phyloP scores from a whole-genome alignment of 192 early-diverging fungal species.

The Mortierella antarctica region DNA sequence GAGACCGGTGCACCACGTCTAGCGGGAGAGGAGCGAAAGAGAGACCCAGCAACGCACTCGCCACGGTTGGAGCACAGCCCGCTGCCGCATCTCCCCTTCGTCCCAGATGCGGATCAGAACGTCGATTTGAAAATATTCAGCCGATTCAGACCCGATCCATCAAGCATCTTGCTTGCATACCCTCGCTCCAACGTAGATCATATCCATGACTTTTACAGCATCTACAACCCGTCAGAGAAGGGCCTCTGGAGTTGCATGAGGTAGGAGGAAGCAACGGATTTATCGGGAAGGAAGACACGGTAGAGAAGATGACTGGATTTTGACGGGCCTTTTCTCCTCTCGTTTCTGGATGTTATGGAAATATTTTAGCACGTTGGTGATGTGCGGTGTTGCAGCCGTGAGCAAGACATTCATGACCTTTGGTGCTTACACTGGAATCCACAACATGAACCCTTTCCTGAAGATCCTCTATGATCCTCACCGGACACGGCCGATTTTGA shows the following conservation, averaged over 20 bases:
- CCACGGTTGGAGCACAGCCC: constrained; percentile 14
- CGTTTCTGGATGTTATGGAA: background rate
- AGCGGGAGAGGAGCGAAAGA: background rate
- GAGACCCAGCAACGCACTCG: constrained; percentile 1
- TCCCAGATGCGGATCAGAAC: constrained; percentile 30
- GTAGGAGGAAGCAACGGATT: background rate
- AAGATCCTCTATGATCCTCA: constrained; percentile 62
- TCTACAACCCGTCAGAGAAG: constrained; percentile 42
- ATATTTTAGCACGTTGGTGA: constrained; percentile 23
- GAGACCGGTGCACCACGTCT: background rate
- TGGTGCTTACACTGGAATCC: constrained; percentile 52
- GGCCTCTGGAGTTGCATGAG: constrained; percentile 28
- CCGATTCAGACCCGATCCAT: constrained; percentile 34
- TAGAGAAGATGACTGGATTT: background rate
- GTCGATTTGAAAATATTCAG: constrained; percentile 8
- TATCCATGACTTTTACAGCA: constrained; percentile 45
- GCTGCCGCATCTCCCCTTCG: constrained; percentile 31
- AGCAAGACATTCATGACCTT: constrained; percentile 48
- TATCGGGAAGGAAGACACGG: background rate
- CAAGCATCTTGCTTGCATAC: constrained; percentile 29
- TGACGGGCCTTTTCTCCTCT: background rate
- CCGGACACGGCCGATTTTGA: constrained; percentile 70
- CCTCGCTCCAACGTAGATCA: constrained; percentile 37
- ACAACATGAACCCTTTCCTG: constrained; percentile 71
- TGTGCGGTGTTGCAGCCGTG: constrained; percentile 39